A percentile compares a stretch with the other conserved stretches of the same genome.
These are phyloP conservation scores for Neurospora sp. DNA, from an alignment of 495 filamentous ascomycete species.

Conservation along the genomic window DNA sequence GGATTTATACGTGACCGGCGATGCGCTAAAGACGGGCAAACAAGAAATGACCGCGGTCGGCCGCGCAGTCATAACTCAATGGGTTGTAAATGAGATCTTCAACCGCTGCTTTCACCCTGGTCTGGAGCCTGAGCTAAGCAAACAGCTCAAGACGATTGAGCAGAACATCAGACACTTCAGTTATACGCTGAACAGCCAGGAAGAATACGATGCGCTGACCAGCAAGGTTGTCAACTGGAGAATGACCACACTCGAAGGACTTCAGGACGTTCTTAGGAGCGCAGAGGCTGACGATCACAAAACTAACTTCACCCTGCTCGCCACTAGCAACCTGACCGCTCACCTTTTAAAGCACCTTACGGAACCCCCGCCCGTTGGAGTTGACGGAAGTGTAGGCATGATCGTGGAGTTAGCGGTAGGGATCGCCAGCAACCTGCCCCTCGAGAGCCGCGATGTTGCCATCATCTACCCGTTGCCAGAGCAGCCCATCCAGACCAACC, in stretches of 20 bases:
- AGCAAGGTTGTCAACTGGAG: slow-evolving; percentile 89
- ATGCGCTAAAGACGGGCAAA: slow-evolving; percentile 69
- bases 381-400: slow-evolving; percentile 75
- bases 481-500: slow-evolving; percentile 47
- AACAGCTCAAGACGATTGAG: slow-evolving; percentile 77
- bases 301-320: slow-evolving; percentile 51
- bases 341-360: slow-evolving; percentile 59
- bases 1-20: slow-evolving; percentile 63
- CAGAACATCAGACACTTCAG: slow-evolving; percentile 72
- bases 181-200: slow-evolving; percentile 59
- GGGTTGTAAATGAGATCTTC: slow-evolving; percentile 87
- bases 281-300: slow-evolving; percentile 54
- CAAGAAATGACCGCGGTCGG: slow-evolving; percentile 97
- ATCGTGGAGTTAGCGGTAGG: slow-evolving; percentile 87
- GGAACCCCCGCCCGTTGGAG: slow-evolving; percentile 63
- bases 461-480: slow-evolving; percentile 79
- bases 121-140: slow-evolving; percentile 63
- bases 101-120: slow-evolving; percentile 86
- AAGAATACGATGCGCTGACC: slow-evolving; percentile 82
- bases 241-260: slow-evolving; percentile 85
- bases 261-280: slow-evolving; percentile 59
- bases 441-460: slow-evolving; percentile 84
- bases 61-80: slow-evolving; percentile 79
- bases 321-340: slow-evolving; percentile 61
- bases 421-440: slow-evolving; percentile 75